Conservation (phyloP, 352 stramenopile species). For the Aphanomyces invadans region DNA sequence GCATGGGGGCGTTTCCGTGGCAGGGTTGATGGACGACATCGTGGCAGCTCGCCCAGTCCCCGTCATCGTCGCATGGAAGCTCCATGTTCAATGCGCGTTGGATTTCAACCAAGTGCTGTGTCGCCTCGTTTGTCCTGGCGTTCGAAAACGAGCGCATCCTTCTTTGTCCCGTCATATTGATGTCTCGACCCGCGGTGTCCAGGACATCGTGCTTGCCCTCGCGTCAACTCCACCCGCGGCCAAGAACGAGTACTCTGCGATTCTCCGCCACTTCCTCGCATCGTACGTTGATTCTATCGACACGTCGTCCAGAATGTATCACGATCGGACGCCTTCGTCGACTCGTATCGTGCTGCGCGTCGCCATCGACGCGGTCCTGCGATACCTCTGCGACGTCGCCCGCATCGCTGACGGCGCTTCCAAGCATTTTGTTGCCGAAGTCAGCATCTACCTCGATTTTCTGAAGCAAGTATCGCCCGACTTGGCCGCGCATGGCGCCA, state of each 20-base stretch:
- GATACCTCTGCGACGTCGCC: background rate
- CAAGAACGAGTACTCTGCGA: background rate
- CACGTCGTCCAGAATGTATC: no score
- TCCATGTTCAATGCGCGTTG: background rate
- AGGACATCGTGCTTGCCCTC: background rate
- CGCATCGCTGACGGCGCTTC: no score
- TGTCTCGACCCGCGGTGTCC: background rate
- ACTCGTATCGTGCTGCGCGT: background rate
- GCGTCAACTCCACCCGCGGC: background rate
- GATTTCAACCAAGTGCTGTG: background rate
- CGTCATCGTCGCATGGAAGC: constrained; percentile 3
- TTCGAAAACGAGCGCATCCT: background rate
- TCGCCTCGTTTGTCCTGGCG: background rate
- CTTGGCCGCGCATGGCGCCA: background rate
- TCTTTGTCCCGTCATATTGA: background rate
- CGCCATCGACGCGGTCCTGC: background rate
- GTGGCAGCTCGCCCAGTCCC: background rate
- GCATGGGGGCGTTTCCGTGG: background rate
- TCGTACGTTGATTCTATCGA: background rate
- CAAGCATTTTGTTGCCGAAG: no score
- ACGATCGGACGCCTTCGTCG: no score
- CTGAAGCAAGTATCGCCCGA: background rate
- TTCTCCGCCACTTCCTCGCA: background rate
- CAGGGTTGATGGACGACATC: background rate
- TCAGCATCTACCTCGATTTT: background rate